These are phyloP conservation scores for Epichloe amarillans DNA, from an alignment of 2,329 filamentous ascomycete genomes.

Conservation along the genomic window DNA sequence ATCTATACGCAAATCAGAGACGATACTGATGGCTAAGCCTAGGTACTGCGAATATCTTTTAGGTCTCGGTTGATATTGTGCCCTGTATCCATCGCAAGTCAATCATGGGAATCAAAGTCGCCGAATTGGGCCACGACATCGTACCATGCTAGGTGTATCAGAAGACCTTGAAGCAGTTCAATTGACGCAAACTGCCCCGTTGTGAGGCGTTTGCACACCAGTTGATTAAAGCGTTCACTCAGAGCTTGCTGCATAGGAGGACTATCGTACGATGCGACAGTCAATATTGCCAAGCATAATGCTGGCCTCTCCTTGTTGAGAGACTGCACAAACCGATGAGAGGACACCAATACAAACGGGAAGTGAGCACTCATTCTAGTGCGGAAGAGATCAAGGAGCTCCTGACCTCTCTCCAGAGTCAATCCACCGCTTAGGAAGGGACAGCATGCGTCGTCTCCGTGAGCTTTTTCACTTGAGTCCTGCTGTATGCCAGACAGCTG, in stretches of 20 bases:
- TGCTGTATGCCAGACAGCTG: not conserved
- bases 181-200: slow-evolving; percentile 14
- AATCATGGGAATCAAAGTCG: not conserved
- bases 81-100: slow-evolving; percentile 10
- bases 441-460: slow-evolving; percentile 9
- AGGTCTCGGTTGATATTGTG: slow-evolving; percentile 18
- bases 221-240: slow-evolving; percentile 15
- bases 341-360: slow-evolving; percentile 16
- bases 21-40: slow-evolving; percentile 18
- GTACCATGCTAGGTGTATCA: slow-evolving; percentile 20
- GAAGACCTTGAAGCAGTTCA: slow-evolving; percentile 18
- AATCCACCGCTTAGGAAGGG: slow-evolving; percentile 13
- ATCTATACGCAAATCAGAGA: slow-evolving; percentile 19
- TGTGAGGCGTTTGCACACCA: slow-evolving; percentile 12
- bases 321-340: not conserved
- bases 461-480: slow-evolving; percentile 3
- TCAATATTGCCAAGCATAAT: slow-evolving; percentile 17
- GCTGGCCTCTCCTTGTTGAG: slow-evolving; percentile 10
- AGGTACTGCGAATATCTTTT: slow-evolving; percentile 18
- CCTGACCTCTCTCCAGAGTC: slow-evolving; percentile 12
- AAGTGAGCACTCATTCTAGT: slow-evolving; percentile 16
- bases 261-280: slow-evolving; percentile 12
- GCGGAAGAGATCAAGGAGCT: slow-evolving; percentile 13
- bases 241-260: slow-evolving; percentile 14
- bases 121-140: not conserved